Evolutionary conservation across 2,329 filamentous ascomycete genomes (phyloP).

Genomic region (Microcyclospora tardicrescens): DNA sequence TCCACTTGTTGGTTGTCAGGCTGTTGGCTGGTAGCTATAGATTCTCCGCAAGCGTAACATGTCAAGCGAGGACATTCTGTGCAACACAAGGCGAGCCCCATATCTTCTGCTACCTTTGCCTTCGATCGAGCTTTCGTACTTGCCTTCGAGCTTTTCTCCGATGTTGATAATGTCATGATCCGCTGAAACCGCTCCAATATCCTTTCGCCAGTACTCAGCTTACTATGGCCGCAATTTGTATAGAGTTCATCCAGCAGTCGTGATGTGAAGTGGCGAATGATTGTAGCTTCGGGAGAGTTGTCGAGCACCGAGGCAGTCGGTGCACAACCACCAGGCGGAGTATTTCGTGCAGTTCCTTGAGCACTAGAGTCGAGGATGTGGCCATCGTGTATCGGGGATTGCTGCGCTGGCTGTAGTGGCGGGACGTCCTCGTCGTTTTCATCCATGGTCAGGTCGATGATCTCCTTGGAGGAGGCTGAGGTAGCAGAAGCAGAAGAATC

Average conservation of each 20-base stretch:
- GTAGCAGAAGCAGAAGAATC: background rate
- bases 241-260: too few species aligned
- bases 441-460: background rate
- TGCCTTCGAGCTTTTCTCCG: background rate
- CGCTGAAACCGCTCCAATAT: too few species aligned
- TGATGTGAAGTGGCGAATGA: too few species aligned
- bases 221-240: too few species aligned
- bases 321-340: background rate
- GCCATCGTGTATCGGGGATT: background rate
- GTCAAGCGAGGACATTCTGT: constrained; percentile 10
- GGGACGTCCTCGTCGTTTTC: background rate
- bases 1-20: background rate
- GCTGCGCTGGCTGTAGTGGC: too few species aligned
- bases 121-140: background rate
- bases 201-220: too few species aligned
- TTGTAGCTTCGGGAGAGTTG: too few species aligned
- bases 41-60: background rate
- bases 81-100: background rate
- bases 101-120: background rate
- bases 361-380: background rate
- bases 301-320: background rate
- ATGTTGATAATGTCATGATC: too few species aligned
- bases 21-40: background rate
- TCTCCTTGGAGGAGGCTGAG: background rate
- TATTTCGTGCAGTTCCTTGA: background rate